Evolutionary conservation across 768 basidiomycete species (phyloP).

Genomic region (Leccinum longicurvipes): DNA sequence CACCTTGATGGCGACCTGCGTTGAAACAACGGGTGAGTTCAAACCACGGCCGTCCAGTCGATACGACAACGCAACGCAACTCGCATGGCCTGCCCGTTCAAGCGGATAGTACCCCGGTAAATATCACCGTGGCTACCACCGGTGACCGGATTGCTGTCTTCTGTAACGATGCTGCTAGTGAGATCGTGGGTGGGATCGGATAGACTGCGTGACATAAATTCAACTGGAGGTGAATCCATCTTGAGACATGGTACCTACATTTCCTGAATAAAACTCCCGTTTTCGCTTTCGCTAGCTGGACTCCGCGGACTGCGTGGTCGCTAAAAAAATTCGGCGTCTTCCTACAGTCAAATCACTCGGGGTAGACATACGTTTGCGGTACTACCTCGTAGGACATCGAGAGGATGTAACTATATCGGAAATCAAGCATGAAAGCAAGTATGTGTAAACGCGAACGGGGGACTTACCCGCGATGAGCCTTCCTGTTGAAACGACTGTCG

Average conservation of each 20-base stretch:
- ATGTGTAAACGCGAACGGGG: background rate
- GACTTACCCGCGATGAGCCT: background rate
- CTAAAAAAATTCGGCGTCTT: background rate
- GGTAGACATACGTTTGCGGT: background rate
- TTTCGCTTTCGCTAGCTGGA: background rate
- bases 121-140: slow-evolving; percentile 22
- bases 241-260: slow-evolving; percentile 4
- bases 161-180: slow-evolving; percentile 8
- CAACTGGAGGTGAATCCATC: background rate
- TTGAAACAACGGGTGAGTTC: background rate
- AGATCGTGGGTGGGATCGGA: slow-evolving; percentile 13
- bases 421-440: background rate
- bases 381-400: background rate
- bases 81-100: slow-evolving; percentile 11
- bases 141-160: slow-evolving; percentile 13
- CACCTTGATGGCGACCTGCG: slow-evolving; percentile 17
- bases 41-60: slow-evolving; percentile 10
- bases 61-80: slow-evolving; percentile 1
- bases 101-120: slow-evolving; percentile 14
- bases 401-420: background rate
- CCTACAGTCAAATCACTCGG: background rate
- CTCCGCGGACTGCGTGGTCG: slow-evolving; percentile 1
- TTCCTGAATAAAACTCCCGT: slow-evolving; percentile 1
- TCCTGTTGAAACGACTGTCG: background rate
- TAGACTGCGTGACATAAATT: slow-evolving; percentile 8